Conservation (phyloP, 2,329 filamentous ascomycete genomes). For the Beauveria medogensis region DNA sequence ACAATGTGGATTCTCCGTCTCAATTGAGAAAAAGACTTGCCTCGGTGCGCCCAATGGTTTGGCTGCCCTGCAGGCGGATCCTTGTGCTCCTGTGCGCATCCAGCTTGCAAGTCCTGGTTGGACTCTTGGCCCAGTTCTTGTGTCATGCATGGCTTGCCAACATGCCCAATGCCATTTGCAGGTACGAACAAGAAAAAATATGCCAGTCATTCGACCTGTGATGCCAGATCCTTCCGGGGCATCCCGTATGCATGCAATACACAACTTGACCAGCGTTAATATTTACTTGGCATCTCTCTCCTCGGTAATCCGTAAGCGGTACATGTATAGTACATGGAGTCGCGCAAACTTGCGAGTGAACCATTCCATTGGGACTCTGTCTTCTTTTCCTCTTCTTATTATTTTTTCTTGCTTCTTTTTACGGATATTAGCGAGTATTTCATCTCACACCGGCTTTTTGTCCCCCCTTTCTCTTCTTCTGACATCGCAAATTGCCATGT, state of each 20-base stretch:
- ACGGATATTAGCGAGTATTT: neutral
- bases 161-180: neutral
- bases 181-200: neutral
- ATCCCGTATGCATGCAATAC: neutral
- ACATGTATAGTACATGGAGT: neutral
- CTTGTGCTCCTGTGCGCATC: neutral
- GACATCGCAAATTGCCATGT: neutral
- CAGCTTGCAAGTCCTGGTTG: neutral
- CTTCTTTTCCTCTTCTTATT: neutral
- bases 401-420: neutral
- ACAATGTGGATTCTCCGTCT: no score
- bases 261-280: no score
- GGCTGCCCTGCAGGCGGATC: neutral
- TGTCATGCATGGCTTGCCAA: neutral
- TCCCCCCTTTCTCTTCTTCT: neutral
- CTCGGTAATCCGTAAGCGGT: neutral
- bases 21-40: no score
- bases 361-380: neutral
- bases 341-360: neutral
- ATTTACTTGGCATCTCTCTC: no score
- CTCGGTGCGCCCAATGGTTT: neutral
- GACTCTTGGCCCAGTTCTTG: neutral
- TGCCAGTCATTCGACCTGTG: neutral
- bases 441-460: neutral
- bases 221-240: slow-evolving; percentile 1